Evolutionary conservation across 257 asterid species (phyloP), one percentile per base, ranked within the genome.

Genomic region (Salvia splendens): DNA sequence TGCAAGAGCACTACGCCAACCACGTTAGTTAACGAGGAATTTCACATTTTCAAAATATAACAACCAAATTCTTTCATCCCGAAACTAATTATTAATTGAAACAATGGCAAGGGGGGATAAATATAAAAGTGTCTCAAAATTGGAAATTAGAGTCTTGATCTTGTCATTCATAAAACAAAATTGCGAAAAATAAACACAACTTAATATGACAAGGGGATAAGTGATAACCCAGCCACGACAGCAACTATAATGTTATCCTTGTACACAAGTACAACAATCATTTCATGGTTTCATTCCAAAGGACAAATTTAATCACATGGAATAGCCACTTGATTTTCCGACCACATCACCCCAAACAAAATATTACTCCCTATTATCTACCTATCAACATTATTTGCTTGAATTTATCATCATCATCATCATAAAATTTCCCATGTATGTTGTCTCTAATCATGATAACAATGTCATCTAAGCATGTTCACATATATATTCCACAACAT

Each of bases 231-330:
- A 38, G 2, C 42, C 42, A 38, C 9, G 6, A 38, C 42, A 9
- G 7, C 9, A 17, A 17, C 45, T 9, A 0, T 43, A 65, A 49
- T 54, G 68, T 68, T 56, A 75, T 69, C 72, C 68, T 17, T 65
- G 61, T 16, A 8, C 14, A 30, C 46, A 47, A 30, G 58, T 20
- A 52, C 58, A 52, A 8, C 62, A 58, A 67, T 73, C 52, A 66
- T 73, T 73, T 17, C 35, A 1, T 36, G 49, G 58, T 8, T 52
- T 41, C 50, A 59, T 66, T 66, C 60, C 49, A 60, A 67, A 73
- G 30, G 61, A 67, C 74, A 71, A 38, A 40, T 51, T 45, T 20
- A 43, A 33, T 73, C 73, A 73, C 67, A 17, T 73, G 28, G 58
- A 55, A 20, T 49, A 5, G 41, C 58, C 57, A 52, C 53, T 68